Percentiles rank a stretch among this genome's conserved stretches.
These are phyloP conservation scores for Monosporascus sp. DNA, from an alignment of 2,329 filamentous ascomycete species.

Conservation along the genomic window DNA sequence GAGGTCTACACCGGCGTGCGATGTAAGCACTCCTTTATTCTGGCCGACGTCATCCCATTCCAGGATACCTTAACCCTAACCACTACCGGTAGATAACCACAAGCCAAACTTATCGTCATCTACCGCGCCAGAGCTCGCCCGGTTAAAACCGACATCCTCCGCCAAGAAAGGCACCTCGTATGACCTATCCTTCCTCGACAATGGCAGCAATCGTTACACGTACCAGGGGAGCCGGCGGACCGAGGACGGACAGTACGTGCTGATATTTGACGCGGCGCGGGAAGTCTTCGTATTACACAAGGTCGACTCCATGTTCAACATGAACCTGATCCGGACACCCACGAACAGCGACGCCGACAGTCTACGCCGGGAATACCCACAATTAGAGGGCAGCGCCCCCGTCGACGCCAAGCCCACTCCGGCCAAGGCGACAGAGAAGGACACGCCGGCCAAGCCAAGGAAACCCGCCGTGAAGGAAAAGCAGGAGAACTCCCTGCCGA, in stretches of 20 bases:
- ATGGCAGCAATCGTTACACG: slow-evolving; percentile 48
- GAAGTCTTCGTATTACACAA: slow-evolving; percentile 79
- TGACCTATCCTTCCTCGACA: slow-evolving; percentile 51
- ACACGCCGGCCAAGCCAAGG: slow-evolving; percentile 1
- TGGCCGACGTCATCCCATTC: too few relatives aligned
- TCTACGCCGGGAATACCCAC: slow-evolving; percentile 62
- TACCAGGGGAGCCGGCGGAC: slow-evolving; percentile 57
- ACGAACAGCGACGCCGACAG: slow-evolving; percentile 58
- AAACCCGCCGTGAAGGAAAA: not conserved
- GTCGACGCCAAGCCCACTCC: not conserved
- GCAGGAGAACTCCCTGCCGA: not conserved
- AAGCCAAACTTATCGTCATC: slow-evolving; percentile 49
- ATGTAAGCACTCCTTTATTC: slow-evolving; percentile 39
- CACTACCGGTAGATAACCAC: slow-evolving; percentile 50
- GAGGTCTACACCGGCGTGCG: slow-evolving; percentile 57
- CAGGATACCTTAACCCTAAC: slow-evolving; percentile 1
- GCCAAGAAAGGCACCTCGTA: slow-evolving; percentile 46
- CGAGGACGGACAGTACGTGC: slow-evolving; percentile 54
- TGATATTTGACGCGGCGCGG: slow-evolving; percentile 71
- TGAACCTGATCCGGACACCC: slow-evolving; percentile 74
- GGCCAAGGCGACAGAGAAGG: slow-evolving; percentile 11
- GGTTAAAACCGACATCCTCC: slow-evolving; percentile 46
- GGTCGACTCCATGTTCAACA: slow-evolving; percentile 75
- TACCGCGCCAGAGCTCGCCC: slow-evolving; percentile 42
- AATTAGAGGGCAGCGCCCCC: slow-evolving; percentile 43